Conservation (phyloP, 78 protist genomes). For the Dictyostelium intermedium region DNA sequence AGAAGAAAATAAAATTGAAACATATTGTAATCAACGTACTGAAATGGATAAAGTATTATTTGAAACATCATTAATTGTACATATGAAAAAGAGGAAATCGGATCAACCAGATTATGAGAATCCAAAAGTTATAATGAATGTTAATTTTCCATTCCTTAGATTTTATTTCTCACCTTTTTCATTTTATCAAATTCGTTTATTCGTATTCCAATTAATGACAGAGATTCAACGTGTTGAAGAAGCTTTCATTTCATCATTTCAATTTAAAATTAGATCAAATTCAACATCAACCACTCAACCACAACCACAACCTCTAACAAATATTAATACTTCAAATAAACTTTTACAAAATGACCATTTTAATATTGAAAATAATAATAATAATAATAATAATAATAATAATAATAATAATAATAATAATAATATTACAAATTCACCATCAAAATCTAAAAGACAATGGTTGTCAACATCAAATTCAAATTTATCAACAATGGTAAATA, state of each 20-base stretch:
- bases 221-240: slow-evolving; percentile 55
- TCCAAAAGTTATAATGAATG: slow-evolving; percentile 12
- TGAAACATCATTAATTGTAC: slow-evolving; percentile 48
- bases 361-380: background rate
- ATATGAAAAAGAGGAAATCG: background rate
- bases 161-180: slow-evolving; percentile 65
- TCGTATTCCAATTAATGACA: slow-evolving; percentile 2
- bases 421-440: background rate
- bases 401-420: background rate
- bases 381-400: no score
- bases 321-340: no score
- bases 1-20: background rate
- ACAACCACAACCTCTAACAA: background rate
- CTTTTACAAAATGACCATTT: background rate
- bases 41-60: slow-evolving; percentile 10
- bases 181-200: slow-evolving; percentile 55
- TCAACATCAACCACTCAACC: background rate
- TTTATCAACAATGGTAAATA: background rate
- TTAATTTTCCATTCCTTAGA: background rate
- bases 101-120: background rate
- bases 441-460: slow-evolving; percentile 22
- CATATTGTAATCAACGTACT: background rate
- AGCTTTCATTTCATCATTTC: slow-evolving; percentile 28
- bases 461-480: background rate
- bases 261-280: slow-evolving; percentile 31